Evolutionary conservation across 2,329 filamentous ascomycete species (phyloP).

Genomic region (Shiraia sp.): DNA sequence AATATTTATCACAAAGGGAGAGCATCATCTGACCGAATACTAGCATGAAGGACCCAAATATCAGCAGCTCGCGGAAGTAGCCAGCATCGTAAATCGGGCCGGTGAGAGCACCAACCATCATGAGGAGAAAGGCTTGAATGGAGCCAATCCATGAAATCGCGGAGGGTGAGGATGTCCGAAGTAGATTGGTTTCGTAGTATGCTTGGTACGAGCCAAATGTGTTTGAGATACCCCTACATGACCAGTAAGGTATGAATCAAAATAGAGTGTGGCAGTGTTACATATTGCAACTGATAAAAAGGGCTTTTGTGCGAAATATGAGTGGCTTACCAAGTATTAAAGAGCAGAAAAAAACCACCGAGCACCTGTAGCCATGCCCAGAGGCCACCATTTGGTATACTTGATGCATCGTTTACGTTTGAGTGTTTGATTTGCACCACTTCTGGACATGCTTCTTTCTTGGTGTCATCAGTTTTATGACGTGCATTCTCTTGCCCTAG

Average conservation of each 20-base stretch:
- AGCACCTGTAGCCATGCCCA: slow-evolving; percentile 55
- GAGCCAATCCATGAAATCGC: slow-evolving; percentile 56
- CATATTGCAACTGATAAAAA: no score
- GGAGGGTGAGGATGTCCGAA: slow-evolving; percentile 46
- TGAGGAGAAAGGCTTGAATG: slow-evolving; percentile 53
- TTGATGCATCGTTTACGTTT: slow-evolving; percentile 48
- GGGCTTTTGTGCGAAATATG: no score
- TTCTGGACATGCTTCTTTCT: slow-evolving; percentile 15
- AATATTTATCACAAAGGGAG: slow-evolving; percentile 52
- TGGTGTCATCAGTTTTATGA: slow-evolving; percentile 19
- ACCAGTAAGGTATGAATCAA: neutral
- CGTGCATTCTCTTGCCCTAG: slow-evolving; percentile 13
- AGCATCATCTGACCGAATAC: slow-evolving; percentile 59
- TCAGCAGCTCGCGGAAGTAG: slow-evolving; percentile 50
- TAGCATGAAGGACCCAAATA: slow-evolving; percentile 49
- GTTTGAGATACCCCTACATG: slow-evolving; percentile 49
- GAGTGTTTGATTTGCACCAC: slow-evolving; percentile 23
- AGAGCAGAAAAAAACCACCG: slow-evolving; percentile 53
- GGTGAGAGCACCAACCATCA: slow-evolving; percentile 50
- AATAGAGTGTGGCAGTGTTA: neutral
- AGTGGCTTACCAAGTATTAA: slow-evolving; percentile 50
- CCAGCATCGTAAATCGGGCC: slow-evolving; percentile 57
- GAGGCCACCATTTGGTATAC: slow-evolving; percentile 52
- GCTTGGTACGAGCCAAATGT: slow-evolving; percentile 55
- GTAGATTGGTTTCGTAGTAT: slow-evolving; percentile 51